Base-by-base conservation (phyloP, 768 basidiomycete species). In the Tylopilus felleus region DNA sequence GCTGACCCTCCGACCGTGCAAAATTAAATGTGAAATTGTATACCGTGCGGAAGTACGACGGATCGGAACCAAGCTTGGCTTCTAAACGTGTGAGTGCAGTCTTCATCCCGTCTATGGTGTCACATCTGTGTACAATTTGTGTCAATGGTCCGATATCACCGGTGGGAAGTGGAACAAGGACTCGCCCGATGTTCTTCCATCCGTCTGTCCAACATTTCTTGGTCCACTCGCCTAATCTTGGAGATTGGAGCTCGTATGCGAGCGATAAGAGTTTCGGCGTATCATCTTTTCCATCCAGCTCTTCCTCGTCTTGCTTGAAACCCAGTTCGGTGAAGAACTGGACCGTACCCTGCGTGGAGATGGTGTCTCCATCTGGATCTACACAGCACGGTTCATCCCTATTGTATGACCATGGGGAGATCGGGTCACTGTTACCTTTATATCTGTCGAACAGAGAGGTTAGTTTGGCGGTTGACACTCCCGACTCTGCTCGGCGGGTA, bases 11-110 rank as follows among this genome's bases (percentile, higher is more conserved):
- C 38, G 75, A 64, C 41, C 84, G 81, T 27, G 86, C 87, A 72
- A 94, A 92, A 48, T 85, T 82, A 62, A 95, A 96, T 0, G 90
- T 87, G 65, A 82, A 82, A 52, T 77, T 79, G 72, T 94, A 96
- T 6, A 96, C 89, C 49, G 80, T 79, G 53, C 76, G 77, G 71
- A 93, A 95, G 71, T 90, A 90, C 0, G 67, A 72, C 0, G 81
- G 73, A 60, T 93, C 85, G 1, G 75, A 73, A n/a, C 74, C 79
- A 29, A 94, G 81, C 62, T 79, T 81, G 31, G 74, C 65, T 48
- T 83, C 77, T 50, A 94, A 71, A 46, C 73, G 74, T 4, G 71
- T 60, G n/a, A 93, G 71, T 14, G 79, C 66, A 5, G 65, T 63
- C 64, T 79, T 78, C 82, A 95, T 90, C 16, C 67, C 73, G 1